These are phyloP conservation scores for Phyllosticta citrichinensis DNA, from an alignment of 2,329 filamentous ascomycete species.

Conservation along the genomic window DNA sequence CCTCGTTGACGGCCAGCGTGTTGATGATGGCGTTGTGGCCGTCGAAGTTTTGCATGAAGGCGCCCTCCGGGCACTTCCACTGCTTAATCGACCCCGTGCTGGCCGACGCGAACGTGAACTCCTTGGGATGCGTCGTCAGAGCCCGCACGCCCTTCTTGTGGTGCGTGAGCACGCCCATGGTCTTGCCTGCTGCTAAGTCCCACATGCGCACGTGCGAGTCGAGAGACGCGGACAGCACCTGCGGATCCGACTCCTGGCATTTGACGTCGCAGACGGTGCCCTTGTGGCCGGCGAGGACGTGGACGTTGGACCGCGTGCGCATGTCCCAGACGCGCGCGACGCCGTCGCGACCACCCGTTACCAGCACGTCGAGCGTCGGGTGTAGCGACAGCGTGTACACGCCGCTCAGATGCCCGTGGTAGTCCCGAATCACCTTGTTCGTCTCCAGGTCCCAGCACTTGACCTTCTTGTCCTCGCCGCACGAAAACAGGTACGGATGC, in stretches of 20 bases:
- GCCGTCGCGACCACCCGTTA: conserved; percentile 89
- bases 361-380: conserved; percentile 85
- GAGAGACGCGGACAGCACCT: conserved; percentile 87
- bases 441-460: conserved; percentile 99
- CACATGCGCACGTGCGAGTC: conserved; percentile 87
- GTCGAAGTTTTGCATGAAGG: conserved; percentile 98
- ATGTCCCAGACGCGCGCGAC: conserved; percentile 97
- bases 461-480: conserved; percentile 98
- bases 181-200: conserved; percentile 93
- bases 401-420: conserved; percentile 91
- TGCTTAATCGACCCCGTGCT: conserved; percentile 95
- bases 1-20: conserved; percentile 82
- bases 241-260: conserved; percentile 92
- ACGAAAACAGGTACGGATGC: conserved; percentile 95
- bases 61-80: conserved; percentile 96
- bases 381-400: conserved; percentile 93
- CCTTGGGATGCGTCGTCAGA: conserved; percentile 73
- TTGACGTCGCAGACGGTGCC: conserved; percentile 80
- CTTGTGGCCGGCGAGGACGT: conserved; percentile 85
- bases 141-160: conserved; percentile 95
- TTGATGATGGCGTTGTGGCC: conserved; percentile 97
- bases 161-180: conserved; percentile 90
- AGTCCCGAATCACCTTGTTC: conserved; percentile 98
- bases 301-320: conserved; percentile 90
- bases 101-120: conserved; percentile 92